Evolutionary conservation across 257 asterid genomes (phyloP).

Genomic region (Solanum tarapatanum): DNA sequence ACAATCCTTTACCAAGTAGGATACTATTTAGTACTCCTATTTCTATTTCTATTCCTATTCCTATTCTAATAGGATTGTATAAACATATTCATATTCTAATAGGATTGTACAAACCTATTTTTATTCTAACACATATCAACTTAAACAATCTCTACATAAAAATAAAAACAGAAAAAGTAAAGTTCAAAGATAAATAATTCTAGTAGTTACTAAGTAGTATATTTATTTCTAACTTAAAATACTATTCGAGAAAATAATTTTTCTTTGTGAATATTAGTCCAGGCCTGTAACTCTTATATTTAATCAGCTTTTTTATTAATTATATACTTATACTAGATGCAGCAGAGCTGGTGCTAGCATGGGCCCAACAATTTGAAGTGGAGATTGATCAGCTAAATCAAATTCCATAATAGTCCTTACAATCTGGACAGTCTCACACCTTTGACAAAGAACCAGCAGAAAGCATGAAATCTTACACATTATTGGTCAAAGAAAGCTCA

Average conservation of each 20-base stretch:
- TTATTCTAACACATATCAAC: neutral
- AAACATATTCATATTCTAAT: too few species aligned
- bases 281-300: neutral
- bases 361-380: neutral
- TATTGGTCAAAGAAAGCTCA: neutral
- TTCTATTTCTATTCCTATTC: too few species aligned
- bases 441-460: neutral
- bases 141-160: neutral
- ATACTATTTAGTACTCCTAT: too few species aligned
- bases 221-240: neutral
- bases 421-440: neutral
- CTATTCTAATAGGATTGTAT: too few species aligned
- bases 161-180: neutral
- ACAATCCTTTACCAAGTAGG: too few species aligned
- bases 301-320: neutral
- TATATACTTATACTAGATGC: neutral
- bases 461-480: neutral
- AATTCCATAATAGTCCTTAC: neutral
- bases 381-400: neutral
- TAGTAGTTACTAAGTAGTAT: neutral
- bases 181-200: neutral
- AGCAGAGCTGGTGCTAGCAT: neutral
- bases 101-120: too few species aligned
- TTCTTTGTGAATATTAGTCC: neutral
- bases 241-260: neutral